phyloP scores from a whole-genome alignment of 257 asterid species.

The Dorcoceras hygrometricum region DNA sequence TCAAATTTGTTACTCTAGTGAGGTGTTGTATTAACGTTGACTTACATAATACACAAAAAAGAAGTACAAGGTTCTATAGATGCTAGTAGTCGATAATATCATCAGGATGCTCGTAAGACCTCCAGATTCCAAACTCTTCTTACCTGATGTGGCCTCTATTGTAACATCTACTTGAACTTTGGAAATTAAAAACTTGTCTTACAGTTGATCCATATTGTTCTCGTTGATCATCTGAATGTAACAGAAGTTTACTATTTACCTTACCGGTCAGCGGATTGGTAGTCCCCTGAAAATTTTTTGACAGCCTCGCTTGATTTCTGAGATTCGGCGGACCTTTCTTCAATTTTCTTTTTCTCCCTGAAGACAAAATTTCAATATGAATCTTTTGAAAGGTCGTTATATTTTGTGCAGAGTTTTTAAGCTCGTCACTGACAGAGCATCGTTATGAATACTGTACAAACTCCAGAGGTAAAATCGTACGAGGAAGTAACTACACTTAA shows the following conservation, averaged over 20 bases:
- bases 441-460: neutral
- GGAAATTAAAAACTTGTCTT: conserved; percentile 5
- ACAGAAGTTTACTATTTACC: conserved; percentile 24
- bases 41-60: conserved; percentile 25
- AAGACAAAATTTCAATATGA: conserved; percentile 7
- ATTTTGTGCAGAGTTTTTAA: neutral
- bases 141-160: conserved; percentile 16
- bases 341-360: conserved; percentile 92
- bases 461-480: neutral
- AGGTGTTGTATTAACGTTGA: conserved; percentile 21
- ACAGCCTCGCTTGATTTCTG: conserved; percentile 86
- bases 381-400: neutral
- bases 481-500: neutral
- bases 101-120: conserved; percentile 6
- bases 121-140: conserved; percentile 13
- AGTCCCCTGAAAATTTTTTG: conserved; percentile 47
- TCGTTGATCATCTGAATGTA: conserved; percentile 10
- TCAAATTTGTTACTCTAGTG: conserved; percentile 14
- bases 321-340: conserved; percentile 60
- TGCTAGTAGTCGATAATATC: conserved; percentile 10
- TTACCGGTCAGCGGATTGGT: conserved; percentile 38
- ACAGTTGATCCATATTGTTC: conserved; percentile 14
- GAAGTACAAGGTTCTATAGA: conserved; percentile 10
- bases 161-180: conserved; percentile 18
- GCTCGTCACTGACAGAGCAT: neutral